Conservation (phyloP, 768 basidiomycete species). For the Xerocomellus amylosporus region DNA sequence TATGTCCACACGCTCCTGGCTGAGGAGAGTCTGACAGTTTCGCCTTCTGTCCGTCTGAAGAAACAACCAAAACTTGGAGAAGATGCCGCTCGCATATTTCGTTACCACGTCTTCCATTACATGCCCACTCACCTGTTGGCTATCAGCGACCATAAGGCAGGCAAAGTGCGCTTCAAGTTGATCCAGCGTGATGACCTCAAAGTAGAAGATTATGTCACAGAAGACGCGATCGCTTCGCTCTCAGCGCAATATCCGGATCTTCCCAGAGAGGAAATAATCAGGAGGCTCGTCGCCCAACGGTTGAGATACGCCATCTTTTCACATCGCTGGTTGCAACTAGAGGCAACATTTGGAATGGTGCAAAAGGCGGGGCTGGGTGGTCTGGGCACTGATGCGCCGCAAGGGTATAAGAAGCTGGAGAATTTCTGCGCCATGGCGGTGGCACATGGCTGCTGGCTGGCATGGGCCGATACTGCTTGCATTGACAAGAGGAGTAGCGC, state of each 20-base stretch:
- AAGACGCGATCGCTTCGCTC: background rate
- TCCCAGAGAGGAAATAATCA: background rate
- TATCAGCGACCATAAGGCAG: background rate
- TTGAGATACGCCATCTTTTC: constrained; percentile 2
- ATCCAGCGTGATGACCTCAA: background rate
- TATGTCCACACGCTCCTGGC: background rate
- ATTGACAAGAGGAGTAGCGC: constrained; percentile 6
- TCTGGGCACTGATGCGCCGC: background rate
- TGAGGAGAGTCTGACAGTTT: background rate
- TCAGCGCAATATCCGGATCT: background rate
- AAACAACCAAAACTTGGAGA: background rate
- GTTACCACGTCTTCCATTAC: background rate
- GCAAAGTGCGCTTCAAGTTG: background rate
- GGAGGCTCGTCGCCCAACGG: background rate
- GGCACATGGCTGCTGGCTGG: background rate
- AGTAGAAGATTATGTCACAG: background rate
- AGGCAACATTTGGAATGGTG: background rate
- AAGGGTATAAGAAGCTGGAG: background rate
- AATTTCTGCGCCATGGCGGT: background rate
- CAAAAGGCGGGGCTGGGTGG: background rate
- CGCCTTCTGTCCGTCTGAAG: background rate
- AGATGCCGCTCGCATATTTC: background rate
- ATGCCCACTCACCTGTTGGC: background rate
- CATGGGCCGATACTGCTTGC: constrained; percentile 37
- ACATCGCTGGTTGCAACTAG: background rate